Base-by-base conservation (phyloP, 2,329 filamentous ascomycete genomes). In the Onygena corvina region DNA sequence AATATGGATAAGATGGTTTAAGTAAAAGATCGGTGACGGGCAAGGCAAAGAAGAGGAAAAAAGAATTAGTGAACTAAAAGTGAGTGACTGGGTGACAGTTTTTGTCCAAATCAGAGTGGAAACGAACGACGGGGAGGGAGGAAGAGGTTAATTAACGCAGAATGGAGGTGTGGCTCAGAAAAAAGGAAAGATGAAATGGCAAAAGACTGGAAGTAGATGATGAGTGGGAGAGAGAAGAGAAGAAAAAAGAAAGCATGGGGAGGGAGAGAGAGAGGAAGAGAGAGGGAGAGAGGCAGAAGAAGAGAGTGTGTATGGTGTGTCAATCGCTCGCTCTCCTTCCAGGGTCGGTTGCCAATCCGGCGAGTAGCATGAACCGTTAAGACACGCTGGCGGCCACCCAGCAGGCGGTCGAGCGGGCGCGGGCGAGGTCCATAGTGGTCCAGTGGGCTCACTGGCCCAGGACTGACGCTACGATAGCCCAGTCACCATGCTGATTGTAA, bases 1-100 rank as follows among this genome's bases (percentile, higher is more conserved):
- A 52, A 53, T 55, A 48, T 34, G 46, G 52, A 50, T 58, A 54
- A 51, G 53, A 52, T 54, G 50, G 54, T 51, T 52, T 57, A 55
- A 57, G 54, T 54, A 53, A 61, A 61, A 60, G 64, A 62, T 65
- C 59, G 64, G 20, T 38, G 33, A 40, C 21, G 45, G 42, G 42
- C 42, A 46, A 47, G 54, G 23, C 52, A 53, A 52, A 51, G 31
- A 38, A 48, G 23, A 51, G 47, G 49, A 47, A 55, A 51, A 49
- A 49, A 54, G 49, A 54, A 49, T 40, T 49, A 46, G 29, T 29
- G 42, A 50, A 50, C 52, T 52, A 38, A 46, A 50, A 57, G 50
- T 48, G 33, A 48, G 47, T 42, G 44, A 36, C 42, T 45, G 48
- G 48, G 50, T 30, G 29, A 31, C 29, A 35, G 29, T 47, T 47